Evolutionary conservation across 2,329 filamentous ascomycete species (phyloP).

Genomic region (Grosmannia clavigera): DNA sequence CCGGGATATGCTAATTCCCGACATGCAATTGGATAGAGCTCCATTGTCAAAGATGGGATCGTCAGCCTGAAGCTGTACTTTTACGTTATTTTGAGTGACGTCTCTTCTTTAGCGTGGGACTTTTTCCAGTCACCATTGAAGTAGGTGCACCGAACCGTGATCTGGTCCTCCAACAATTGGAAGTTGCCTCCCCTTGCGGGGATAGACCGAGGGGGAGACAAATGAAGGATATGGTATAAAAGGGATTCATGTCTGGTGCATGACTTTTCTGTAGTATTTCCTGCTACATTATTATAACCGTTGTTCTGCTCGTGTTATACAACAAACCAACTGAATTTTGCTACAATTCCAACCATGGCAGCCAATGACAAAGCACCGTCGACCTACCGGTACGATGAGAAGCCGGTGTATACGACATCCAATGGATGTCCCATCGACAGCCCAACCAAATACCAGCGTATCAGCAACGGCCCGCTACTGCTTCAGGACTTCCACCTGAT

Average conservation of each 20-base stretch:
- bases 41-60: neutral
- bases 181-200: neutral
- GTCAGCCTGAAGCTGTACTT: neutral
- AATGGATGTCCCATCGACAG: slow-evolving; percentile 46
- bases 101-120: neutral
- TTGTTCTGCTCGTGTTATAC: neutral
- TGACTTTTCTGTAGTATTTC: neutral
- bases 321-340: too few species aligned
- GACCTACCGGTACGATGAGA: slow-evolving; percentile 43
- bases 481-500: slow-evolving; percentile 56
- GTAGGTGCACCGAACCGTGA: neutral
- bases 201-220: too few species aligned
- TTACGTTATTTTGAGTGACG: neutral
- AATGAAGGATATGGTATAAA: neutral
- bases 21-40: neutral
- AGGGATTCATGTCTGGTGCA: neutral
- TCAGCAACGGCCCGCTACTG: slow-evolving; percentile 38
- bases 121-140: neutral
- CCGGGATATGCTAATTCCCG: neutral
- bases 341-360: slow-evolving; percentile 22
- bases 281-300: too few species aligned
- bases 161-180: neutral
- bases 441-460: slow-evolving; percentile 20
- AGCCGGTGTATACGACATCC: slow-evolving; percentile 45
- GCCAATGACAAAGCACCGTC: slow-evolving; percentile 28